These are phyloP conservation scores for Phialophora expanda DNA, from an alignment of 2,329 filamentous ascomycete species.

Conservation along the genomic window DNA sequence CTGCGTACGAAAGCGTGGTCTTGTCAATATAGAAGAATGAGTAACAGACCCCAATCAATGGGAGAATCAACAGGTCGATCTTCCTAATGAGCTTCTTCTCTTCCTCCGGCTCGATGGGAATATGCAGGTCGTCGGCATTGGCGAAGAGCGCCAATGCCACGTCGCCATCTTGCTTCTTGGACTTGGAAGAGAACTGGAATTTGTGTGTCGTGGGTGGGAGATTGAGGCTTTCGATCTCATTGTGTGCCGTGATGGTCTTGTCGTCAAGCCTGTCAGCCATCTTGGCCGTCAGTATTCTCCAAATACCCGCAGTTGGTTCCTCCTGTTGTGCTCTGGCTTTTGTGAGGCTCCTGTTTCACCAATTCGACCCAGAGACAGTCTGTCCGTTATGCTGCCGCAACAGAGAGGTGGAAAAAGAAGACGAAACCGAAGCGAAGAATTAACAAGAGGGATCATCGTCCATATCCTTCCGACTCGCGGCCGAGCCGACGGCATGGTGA, in stretches of 20 bases:
- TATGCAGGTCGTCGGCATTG: slow-evolving; percentile 55
- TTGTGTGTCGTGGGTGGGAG: slow-evolving; percentile 30
- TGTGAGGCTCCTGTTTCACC: neutral
- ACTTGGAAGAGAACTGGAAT: slow-evolving; percentile 35
- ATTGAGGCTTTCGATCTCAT: slow-evolving; percentile 27
- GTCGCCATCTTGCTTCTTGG: slow-evolving; percentile 50
- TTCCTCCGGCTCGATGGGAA: slow-evolving; percentile 53
- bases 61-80: slow-evolving; percentile 65
- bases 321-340: neutral
- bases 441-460: slow-evolving; percentile 4
- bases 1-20: slow-evolving; percentile 57
- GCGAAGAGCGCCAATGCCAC: slow-evolving; percentile 59
- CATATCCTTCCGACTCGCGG: slow-evolving; percentile 8
- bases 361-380: neutral
- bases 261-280: slow-evolving; percentile 27
- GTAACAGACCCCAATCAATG: slow-evolving; percentile 61
- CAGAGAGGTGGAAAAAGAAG: neutral
- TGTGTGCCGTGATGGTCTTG: slow-evolving; percentile 29
- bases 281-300: neutral
- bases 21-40: slow-evolving; percentile 58
- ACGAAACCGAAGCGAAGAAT: neutral
- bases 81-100: slow-evolving; percentile 58
- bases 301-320: neutral
- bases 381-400: neutral
- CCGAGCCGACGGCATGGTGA: slow-evolving; percentile 13